phyloP scores from a whole-genome alignment of 2,329 filamentous ascomycete genomes.

The Fusarium bactridioides region DNA sequence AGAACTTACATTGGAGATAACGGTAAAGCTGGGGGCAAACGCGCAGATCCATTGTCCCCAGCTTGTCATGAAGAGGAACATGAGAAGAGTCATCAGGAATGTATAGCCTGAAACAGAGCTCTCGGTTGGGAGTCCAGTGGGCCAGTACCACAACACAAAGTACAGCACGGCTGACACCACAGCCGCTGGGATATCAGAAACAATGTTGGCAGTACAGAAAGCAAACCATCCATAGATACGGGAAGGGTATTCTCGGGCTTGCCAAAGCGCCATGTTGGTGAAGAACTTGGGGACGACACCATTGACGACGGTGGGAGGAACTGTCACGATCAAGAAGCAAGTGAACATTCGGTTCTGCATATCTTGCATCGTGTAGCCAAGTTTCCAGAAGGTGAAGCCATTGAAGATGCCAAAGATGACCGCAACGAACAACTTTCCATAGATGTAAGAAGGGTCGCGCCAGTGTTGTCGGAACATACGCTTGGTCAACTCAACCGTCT shows the following conservation, averaged over 20 bases:
- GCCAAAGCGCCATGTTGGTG: conserved; percentile 75
- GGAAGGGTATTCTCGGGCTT: conserved; percentile 75
- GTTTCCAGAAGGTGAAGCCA: conserved; percentile 78
- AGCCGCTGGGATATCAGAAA: conserved; percentile 76
- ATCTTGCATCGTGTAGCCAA: conserved; percentile 70
- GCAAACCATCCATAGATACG: conserved; percentile 82
- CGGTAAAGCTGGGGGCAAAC: conserved; percentile 80
- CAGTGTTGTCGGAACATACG: conserved; percentile 77
- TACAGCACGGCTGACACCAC: conserved; percentile 72
- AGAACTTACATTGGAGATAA: conserved; percentile 70
- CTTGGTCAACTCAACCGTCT: conserved; percentile 72
- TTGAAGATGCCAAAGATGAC: conserved; percentile 80
- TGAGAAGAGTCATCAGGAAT: conserved; percentile 80
- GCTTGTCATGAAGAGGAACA: conserved; percentile 76
- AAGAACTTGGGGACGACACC: conserved; percentile 81
- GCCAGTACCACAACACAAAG: conserved; percentile 80
- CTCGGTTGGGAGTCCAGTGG: conserved; percentile 73
- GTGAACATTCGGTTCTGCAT: conserved; percentile 85
- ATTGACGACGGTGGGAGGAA: conserved; percentile 75
- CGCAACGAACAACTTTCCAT: conserved; percentile 77
- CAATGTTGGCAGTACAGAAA: conserved; percentile 76
- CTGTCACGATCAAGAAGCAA: conserved; percentile 68
- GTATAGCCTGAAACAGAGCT: conserved; percentile 74
- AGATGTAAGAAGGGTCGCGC: conserved; percentile 79
- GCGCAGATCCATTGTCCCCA: conserved; percentile 90